Conservation (phyloP, 2,329 filamentous ascomycete genomes). For the Neoscytalidium dimidiatum region DNA sequence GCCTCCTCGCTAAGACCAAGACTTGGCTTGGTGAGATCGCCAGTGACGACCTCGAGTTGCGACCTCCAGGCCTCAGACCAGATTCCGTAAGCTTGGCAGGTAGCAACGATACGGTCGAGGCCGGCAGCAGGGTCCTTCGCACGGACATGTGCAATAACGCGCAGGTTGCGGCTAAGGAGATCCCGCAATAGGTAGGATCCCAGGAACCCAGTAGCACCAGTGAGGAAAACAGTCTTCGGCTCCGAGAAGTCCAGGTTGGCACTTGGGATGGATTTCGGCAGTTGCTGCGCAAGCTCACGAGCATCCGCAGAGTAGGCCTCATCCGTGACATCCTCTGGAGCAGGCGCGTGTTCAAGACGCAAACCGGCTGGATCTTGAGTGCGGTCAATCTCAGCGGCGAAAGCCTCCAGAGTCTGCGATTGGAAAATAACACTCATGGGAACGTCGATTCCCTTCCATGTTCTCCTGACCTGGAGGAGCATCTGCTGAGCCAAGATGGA, state of each 20-base stretch:
- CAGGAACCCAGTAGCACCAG: conserved; percentile 87
- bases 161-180: conserved; percentile 64
- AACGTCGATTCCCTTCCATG: conserved; percentile 64
- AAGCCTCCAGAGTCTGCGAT: conserved; percentile 62
- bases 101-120: conserved; percentile 65
- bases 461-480: conserved; percentile 67
- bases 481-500: conserved; percentile 80
- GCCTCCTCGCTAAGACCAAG: conserved; percentile 69
- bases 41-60: conserved; percentile 68
- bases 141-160: conserved; percentile 75
- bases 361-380: conserved; percentile 51
- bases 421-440: conserved; percentile 72
- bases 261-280: conserved; percentile 45
- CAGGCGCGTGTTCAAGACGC: conserved; percentile 48
- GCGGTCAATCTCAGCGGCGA: conserved; percentile 55
- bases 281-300: conserved; percentile 50
- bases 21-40: conserved; percentile 71
- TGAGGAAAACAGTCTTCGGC: conserved; percentile 71
- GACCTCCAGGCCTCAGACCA: conserved; percentile 71
- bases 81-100: conserved; percentile 74
- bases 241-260: conserved; percentile 33
- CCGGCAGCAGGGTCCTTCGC: conserved; percentile 63
- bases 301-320: conserved; percentile 57
- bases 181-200: conserved; percentile 79
- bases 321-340: conserved; percentile 46